Evolutionary conservation across 768 basidiomycete species (phyloP), one percentile per base, ranked within the genome.

Genomic region (Tulasnella sp.): DNA sequence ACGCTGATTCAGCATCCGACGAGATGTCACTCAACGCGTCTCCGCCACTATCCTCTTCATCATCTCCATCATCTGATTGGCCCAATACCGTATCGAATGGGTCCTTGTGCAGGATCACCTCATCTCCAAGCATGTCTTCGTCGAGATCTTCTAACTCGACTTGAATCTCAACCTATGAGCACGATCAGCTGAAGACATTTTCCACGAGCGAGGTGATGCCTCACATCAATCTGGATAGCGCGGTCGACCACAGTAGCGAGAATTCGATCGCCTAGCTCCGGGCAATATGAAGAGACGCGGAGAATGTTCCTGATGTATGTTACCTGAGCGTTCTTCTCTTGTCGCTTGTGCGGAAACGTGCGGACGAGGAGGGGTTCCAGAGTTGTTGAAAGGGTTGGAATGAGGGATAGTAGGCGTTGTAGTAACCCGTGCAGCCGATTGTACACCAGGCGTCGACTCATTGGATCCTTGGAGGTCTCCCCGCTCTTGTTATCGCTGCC

Each of bases 81-180:
- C 24, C 46, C 30, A 22, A 29, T 25, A 42, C 30, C 25, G 50
- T 24, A 91, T 71, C 27, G 85, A 73, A 1, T 75, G 78, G n/a
- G 76, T 75, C 29, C 82, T 81, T 61, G 73, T 60, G 2, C 66
- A 62, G 1, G 49, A 49, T n/a, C 19, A 60, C 30, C 57, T 30
- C 24, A 21, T 49, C 9, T 78, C 79, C 12, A 77, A 48, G 34
- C 46, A 59, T 12, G n/a, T 29, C 46, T 8, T 59, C 75, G 2
- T 94, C 92, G 3, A 93, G 73, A 64, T 96, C 91, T 67, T 97
- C 93, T 2, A 92, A 68, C 66, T 93, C 92, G n/a, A 91, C 86
- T 68, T 96, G 93, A 30, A 99, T 92, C 71, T 99, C 94, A 25
- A 96, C 90, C 91, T 93, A 43, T 12, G 17, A 21, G 22, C 15